Conservation (phyloP, 768 basidiomycete genomes). For the Sarcomyxa edulis region DNA sequence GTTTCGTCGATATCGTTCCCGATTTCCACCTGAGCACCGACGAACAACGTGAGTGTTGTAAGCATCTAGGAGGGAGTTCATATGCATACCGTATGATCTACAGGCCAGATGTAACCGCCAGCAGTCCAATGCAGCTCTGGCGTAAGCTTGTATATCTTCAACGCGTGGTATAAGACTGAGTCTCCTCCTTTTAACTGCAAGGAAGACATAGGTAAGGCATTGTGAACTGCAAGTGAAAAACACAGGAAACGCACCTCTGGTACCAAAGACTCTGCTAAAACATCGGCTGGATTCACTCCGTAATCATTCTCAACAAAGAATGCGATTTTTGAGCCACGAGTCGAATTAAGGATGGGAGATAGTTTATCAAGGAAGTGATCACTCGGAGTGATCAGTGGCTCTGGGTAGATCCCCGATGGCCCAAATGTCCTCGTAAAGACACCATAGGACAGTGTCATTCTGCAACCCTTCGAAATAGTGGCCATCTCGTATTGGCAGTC, state of each 20-base stretch:
- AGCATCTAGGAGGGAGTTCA: slow-evolving; percentile 18
- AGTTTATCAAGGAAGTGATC: slow-evolving; percentile 69
- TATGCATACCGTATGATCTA: slow-evolving; percentile 44
- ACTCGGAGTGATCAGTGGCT: slow-evolving; percentile 68
- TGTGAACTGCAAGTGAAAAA: background rate
- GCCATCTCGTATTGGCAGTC: slow-evolving; percentile 78
- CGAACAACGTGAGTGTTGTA: slow-evolving; percentile 10
- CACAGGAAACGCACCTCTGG: slow-evolving; percentile 49
- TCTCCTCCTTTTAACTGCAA: slow-evolving; percentile 73
- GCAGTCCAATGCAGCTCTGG: slow-evolving; percentile 80
- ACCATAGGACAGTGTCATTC: slow-evolving; percentile 66
- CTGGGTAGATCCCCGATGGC: slow-evolving; percentile 40
- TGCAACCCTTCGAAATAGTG: slow-evolving; percentile 62
- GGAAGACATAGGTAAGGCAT: background rate
- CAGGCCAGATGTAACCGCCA: slow-evolving; percentile 78
- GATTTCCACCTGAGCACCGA: slow-evolving; percentile 13
- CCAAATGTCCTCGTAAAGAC: slow-evolving; percentile 68
- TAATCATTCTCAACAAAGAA: slow-evolving; percentile 71
- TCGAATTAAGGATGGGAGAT: slow-evolving; percentile 66
- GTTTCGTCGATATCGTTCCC: slow-evolving; percentile 13
- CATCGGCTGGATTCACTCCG: slow-evolving; percentile 62
- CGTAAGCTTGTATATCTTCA: slow-evolving; percentile 69
- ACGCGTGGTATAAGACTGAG: slow-evolving; percentile 66
- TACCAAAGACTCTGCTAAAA: slow-evolving; percentile 63
- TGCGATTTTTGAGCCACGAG: slow-evolving; percentile 65